Evolutionary conservation across 352 stramenopile species (phyloP).

Genomic region (Plasmopara halstedii): DNA sequence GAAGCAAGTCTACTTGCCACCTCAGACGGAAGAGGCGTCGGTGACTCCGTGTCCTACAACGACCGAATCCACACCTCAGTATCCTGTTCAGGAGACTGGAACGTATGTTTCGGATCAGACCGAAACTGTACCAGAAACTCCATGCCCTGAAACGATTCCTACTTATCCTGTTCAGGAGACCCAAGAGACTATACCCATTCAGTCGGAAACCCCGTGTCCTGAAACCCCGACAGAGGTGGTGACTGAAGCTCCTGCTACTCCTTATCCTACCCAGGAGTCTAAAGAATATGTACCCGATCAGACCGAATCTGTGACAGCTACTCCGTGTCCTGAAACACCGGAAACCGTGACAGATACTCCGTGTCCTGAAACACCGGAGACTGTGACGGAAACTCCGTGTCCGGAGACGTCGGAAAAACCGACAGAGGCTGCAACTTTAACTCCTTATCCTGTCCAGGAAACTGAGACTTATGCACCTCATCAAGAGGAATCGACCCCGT

Average conservation of each 20-base stretch:
- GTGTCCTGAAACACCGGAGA: not conserved
- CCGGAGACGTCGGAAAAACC: no score
- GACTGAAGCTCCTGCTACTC: no score
- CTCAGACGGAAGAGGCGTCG: no score
- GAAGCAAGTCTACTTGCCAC: no score
- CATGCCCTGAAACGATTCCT: slow-evolving; percentile 4
- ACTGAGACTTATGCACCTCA: no score
- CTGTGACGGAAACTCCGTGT: no score
- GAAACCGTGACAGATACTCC: no score
- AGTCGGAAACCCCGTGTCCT: not conserved
- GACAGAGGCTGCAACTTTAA: no score
- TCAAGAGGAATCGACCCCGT: slow-evolving; percentile 2
- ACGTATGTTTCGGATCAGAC: not conserved
- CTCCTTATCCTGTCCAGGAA: slow-evolving; percentile 11
- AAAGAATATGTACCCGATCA: no score
- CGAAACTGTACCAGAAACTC: not conserved
- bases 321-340: not conserved
- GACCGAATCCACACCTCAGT: not conserved
- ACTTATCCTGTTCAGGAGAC: no score
- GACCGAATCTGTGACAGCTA: no score
- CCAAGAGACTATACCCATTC: not conserved
- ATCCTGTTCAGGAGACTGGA: not conserved
- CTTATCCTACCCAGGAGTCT: no score
- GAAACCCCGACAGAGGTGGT: not conserved
- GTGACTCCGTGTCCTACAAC: slow-evolving; percentile 7